Base-by-base conservation (phyloP, 345 rosid species). In the Acer negundo region DNA sequence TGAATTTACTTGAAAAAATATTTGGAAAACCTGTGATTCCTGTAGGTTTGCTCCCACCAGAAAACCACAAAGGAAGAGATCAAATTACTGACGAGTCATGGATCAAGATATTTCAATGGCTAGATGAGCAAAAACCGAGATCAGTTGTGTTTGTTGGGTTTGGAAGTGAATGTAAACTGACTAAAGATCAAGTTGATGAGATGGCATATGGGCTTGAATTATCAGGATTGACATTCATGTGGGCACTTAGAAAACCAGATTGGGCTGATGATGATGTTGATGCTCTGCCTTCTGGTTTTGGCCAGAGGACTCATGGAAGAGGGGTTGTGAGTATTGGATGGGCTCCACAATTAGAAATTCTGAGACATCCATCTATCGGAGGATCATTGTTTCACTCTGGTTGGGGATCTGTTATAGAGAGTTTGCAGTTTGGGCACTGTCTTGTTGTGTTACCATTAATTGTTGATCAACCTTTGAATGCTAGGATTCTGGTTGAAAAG, bases 371-470 rank as follows among this genome's bases (percentile, higher is more conserved):
- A 44, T 65, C 83, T 4, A 72, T 67, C 26, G 74, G 74, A 4
- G 86, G 81, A 1, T 49, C 86, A 0, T 67, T 80, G 69, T 61
- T 75, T 67, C 78, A 78, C 49, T 51, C 72, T 3, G 82, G 76
- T 3, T 83, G 80, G 85, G 66, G 76, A 53, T 83, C 79, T 20
- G 10, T 76, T 1, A 47, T 62, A 9, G 86, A 83, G 67, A 75
- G 67, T 4, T 40, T 77, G 22, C 75, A 79, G n/a, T 73, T 75
- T 66, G 84, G 81, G 4, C 87, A 38, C 28, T 9, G 61, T 69
- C 61, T 80, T 1, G 26, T 79, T 61, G 7, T 66, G 35, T 69
- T 79, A 11, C 87, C 79, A 15, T 69, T 81, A 1, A 67, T 55
- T 1, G 1, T 62, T 20, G 78, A 77, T 47, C 83, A 83, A 46